Evolutionary conservation across 2,329 filamentous ascomycete species (phyloP).

Genomic region (Aspergillus phoenicis): DNA sequence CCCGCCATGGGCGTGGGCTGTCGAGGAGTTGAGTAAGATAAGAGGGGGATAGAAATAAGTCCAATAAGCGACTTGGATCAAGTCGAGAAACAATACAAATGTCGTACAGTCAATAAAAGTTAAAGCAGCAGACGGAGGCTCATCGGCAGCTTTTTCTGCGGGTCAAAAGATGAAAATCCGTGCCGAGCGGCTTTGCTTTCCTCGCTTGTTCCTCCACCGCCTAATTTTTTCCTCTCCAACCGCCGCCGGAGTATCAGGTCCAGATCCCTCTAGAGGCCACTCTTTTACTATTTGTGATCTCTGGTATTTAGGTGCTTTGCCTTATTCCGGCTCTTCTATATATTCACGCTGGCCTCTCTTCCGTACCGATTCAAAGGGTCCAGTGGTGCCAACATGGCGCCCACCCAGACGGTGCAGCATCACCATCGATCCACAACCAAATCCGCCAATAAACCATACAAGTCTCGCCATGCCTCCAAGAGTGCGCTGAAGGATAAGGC

Average conservation of each 20-base stretch:
- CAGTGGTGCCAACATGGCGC: conserved; percentile 69
- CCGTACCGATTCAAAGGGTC: conserved; percentile 84
- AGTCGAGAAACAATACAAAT: background rate
- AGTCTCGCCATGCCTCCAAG: conserved; percentile 88
- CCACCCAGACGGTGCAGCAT: conserved; percentile 60
- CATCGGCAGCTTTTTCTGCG: conserved; percentile 18
- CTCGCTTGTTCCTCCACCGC: conserved; percentile 35
- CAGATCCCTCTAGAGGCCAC: conserved; percentile 5
- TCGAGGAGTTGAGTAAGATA: background rate
- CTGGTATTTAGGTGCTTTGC: conserved; percentile 16
- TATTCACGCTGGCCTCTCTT: conserved; percentile 54
- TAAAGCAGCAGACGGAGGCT: background rate
- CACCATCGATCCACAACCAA: conserved; percentile 95
- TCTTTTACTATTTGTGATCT: conserved; percentile 14
- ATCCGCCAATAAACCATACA: conserved; percentile 83
- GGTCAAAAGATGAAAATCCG: conserved; percentile 15
- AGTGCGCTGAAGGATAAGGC: conserved; percentile 78
- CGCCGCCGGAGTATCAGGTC: conserved; percentile 18
- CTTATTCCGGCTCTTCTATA: conserved; percentile 10
- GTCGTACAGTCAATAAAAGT: background rate
- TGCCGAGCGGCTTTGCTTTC: conserved; percentile 5
- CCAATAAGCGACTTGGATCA: background rate
- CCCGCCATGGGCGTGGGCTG: conserved; percentile 30
- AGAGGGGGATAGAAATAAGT: background rate
- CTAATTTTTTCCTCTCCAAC: conserved; percentile 36